Conservation (phyloP, 805 yeast genomes). For the Saitoella complicata region DNA sequence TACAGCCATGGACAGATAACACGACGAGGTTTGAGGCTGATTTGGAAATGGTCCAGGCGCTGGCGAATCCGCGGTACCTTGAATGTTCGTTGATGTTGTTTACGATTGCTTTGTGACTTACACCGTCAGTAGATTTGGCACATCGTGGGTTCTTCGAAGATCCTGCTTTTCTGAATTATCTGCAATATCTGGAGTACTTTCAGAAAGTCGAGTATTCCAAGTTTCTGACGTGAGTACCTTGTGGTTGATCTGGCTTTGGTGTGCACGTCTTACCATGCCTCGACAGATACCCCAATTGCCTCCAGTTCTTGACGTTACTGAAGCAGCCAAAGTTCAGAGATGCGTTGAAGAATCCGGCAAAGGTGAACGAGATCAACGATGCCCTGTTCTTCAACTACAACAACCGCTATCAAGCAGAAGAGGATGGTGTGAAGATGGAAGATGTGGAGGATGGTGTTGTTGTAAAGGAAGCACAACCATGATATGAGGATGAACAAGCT, state of each 20-base stretch:
- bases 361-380: too few relatives aligned
- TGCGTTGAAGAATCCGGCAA: too few relatives aligned
- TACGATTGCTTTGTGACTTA: background rate
- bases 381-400: too few relatives aligned
- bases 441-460: too few relatives aligned
- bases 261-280: constrained; percentile 1
- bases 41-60: constrained; percentile 83
- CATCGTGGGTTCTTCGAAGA: constrained; percentile 65
- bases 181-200: constrained; percentile 80
- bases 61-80: constrained; percentile 77
- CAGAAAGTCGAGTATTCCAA: constrained; percentile 49
- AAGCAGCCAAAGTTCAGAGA: constrained; percentile 21
- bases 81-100: constrained; percentile 29
- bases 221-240: constrained; percentile 35
- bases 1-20: background rate
- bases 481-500: too few relatives aligned
- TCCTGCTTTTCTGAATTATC: constrained; percentile 53
- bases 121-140: constrained; percentile 30
- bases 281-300: constrained; percentile 63
- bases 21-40: constrained; percentile 62
- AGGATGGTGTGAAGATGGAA: too few relatives aligned
- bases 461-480: too few relatives aligned
- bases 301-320: constrained; percentile 56
- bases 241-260: background rate
- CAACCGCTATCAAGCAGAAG: too few relatives aligned